Base-by-base conservation (phyloP, 345 rosid genomes). In the Balakata baccata region DNA sequence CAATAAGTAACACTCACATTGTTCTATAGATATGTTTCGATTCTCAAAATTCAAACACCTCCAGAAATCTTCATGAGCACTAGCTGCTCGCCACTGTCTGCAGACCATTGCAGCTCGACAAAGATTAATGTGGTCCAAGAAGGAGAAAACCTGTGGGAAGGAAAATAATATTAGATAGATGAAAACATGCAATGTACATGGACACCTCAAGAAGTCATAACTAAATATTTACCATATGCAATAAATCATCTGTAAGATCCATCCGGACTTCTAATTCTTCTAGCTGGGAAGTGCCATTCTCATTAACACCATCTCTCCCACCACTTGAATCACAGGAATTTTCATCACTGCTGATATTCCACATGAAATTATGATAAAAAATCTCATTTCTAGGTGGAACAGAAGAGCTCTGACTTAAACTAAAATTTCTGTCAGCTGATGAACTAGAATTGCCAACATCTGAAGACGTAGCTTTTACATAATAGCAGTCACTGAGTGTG, bases 51-150 rank as follows among this genome's bases (percentile, higher is more conserved):
- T 87, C 86, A 95, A 85, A 85, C 87, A 82, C 83, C 85, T 95
- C 99, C 99, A 95, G 68, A 95, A 92, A 76, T 91, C 98, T 82
- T 95, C 99, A 85, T 95, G 98, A 63, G 93, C 87, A 78, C 94
- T 92, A 76, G 97, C 97, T 70, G 80, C 79, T 86, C 89, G 89
- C 98, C 99, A 95, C 87, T 91, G 98, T 74, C 89, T 84, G 84
- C 99, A 93, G 49, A 92, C 99, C 85, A 87, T 86, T 54, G 96
- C 98, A 72, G 97, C 92, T 64, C 87, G 88, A 76, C 98, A 91
- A 53, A 95, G 93, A 85, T 86, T 87, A 64, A 77, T 68, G 52
- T 84, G 90, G 74, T 87, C 88, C 88, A 95, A 85, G 85, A 92
- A 91, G 22, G 98, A 91, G 83, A 95, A 95, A 58, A 95, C 99